Evolutionary conservation across 306 rosid species (phyloP), one percentile per base, ranked within the genome.

Genomic region (Potentilla sterilis): DNA sequence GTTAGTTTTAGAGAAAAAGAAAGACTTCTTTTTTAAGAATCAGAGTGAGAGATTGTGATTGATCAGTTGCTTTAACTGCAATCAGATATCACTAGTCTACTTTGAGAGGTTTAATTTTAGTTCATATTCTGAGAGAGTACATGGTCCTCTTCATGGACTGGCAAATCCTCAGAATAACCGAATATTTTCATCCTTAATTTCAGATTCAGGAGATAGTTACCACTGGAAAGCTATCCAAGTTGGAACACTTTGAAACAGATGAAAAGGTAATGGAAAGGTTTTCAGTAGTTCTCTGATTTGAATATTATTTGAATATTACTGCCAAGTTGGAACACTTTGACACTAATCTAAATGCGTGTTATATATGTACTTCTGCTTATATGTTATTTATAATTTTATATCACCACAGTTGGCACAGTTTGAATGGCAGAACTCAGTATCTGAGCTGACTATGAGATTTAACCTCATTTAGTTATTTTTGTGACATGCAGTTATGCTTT

Each of bases 201-300:
- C 91, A 92, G 98, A 88, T 94, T 83, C 97, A 94, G 81, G 98
- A 91, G 92, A 94, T 94, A 77, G 86, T 92, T 73, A 84, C 93
- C 34, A 90, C 90, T 32, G 97, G 96, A 70, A 94, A 90, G 84
- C 81, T 94, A 67, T 90, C 92, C 28, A 94, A 94, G 81, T 77
- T 94, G 88, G 96, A 92, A 70, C 92, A 92, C 86, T 94, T 94
- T 67, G 93, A 90, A 86, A 85, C 85, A 38, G 96, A 94, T 78
- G 96, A 94, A 76, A 94, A 94, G 96, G 97, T 94, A 88, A 69
- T 81, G 15, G 47, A 68, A 72, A 83, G 78, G 51, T 75, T 75
- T 78, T 79, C 57, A 72, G 41, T 67, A 68, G 62, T 76, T 67
- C 75, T 52, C 7, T 49, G 47, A 12, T 44, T n/a, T 64, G 9